Base-by-base conservation (phyloP, 148 eudicot genomes). In the Spergularia marina region DNA sequence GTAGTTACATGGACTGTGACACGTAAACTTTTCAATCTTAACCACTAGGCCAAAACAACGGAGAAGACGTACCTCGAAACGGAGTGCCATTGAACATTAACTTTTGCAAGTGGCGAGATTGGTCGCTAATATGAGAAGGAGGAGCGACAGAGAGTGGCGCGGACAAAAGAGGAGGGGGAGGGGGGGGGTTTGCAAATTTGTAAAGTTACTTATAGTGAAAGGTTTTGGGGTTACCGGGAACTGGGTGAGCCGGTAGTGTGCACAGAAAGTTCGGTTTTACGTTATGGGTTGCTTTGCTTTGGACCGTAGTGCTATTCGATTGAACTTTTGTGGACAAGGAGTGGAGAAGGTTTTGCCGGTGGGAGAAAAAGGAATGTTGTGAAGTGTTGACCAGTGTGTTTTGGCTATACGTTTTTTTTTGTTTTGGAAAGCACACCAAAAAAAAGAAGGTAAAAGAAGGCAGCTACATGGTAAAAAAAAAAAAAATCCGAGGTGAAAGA, bases 31-130 rank as follows among this genome's bases (percentile, higher is more conserved):
- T 30, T 16, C 17, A 11, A 18, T 15, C 17, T 36, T 72, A 40
- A 39, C 16, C 64, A 39, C 74, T 23, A 47, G 14, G 7, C 12
- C 5, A 34, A 49, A 17, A n/a, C 11, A 47, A 20, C 23, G 7
- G 0, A 1, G 34, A 23, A n/a, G 14, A 36, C 16, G 71, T 57
- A 78, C 80, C 80, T 78, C 81, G 49, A 78, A 78, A 13, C 81
- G 81, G 40, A 78, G 76, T 23, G 76, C 67, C 81, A 78, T 78
- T 61, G 67, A 41, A 63, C 34, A 63, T 63, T 13, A 63, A 34
- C 9, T 0, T 0, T 11, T 5, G 15, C 16, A 8, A 16, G 64
- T 60, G 30, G 23, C 6, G 34, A n/a, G 64, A 65, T 6, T 30
- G 34, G 34, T 30, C 34, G 34, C 34, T n/a, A n/a, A n/a, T 30